These are phyloP conservation scores for Chamaenerion angustifolium DNA, from an alignment of 345 rosid species.

Conservation along the genomic window DNA sequence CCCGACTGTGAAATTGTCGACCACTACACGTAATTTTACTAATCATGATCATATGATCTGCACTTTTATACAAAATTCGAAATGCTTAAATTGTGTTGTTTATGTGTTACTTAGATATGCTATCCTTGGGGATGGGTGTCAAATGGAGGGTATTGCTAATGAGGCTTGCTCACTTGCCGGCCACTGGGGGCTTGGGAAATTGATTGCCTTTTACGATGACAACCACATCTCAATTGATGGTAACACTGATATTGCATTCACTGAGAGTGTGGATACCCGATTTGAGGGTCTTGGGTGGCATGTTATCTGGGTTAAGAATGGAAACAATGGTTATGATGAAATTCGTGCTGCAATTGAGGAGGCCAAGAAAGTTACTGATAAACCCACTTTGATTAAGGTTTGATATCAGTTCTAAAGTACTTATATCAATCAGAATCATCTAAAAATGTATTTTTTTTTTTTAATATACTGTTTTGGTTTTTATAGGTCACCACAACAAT, in stretches of 20 bases:
- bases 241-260: slow-evolving; percentile 92
- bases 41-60: too few relatives aligned
- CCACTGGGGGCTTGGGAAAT: slow-evolving; percentile 98
- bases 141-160: slow-evolving; percentile 93
- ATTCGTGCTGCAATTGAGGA: slow-evolving; percentile 98
- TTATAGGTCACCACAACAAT: slow-evolving; percentile 78
- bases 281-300: slow-evolving; percentile 99
- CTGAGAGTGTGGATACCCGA: slow-evolving; percentile 71
- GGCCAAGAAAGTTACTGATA: slow-evolving; percentile 92
- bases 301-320: slow-evolving; percentile 99
- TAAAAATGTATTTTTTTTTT: too few relatives aligned
- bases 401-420: slow-evolving; percentile 1
- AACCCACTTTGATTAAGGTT: slow-evolving; percentile 83
- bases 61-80: too few relatives aligned
- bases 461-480: not conserved
- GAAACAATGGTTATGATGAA: slow-evolving; percentile 96
- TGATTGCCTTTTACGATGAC: slow-evolving; percentile 96
- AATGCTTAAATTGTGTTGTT: not conserved
- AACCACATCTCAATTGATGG: slow-evolving; percentile 99
- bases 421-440: too few relatives aligned
- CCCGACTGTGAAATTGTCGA: slow-evolving; percentile 67
- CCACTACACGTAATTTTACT: slow-evolving; percentile 62
- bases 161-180: slow-evolving; percentile 93
- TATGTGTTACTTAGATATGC: slow-evolving; percentile 31
- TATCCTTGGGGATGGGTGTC: slow-evolving; percentile 93